Evolutionary conservation across 345 rosid species (phyloP).

Genomic region (Hibiscus syriacus): DNA sequence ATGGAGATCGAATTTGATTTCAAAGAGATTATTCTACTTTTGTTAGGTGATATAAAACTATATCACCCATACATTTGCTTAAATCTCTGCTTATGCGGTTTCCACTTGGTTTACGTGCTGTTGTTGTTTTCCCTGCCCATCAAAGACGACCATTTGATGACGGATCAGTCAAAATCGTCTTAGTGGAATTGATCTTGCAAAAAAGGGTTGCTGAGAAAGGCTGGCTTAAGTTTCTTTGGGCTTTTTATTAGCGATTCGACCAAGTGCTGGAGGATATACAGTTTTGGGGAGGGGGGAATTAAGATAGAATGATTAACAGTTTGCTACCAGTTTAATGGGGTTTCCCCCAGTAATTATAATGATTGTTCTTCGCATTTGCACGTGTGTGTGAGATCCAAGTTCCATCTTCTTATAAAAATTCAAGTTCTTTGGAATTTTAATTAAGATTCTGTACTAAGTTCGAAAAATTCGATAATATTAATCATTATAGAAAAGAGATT

Average conservation of each 20-base stretch:
- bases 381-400: not conserved
- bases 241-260: conserved; percentile 17
- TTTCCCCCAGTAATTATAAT: not conserved
- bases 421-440: too few relatives aligned
- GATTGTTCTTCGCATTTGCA: not conserved
- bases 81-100: conserved; percentile 9
- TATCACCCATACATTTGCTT: not conserved
- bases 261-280: not conserved
- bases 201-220: not conserved
- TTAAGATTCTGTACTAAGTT: too few relatives aligned
- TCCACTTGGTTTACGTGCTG: conserved; percentile 16
- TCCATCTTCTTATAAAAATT: not conserved
- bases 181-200: conserved; percentile 9
- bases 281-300: too few relatives aligned
- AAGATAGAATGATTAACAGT: not conserved
- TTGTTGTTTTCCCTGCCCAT: not conserved
- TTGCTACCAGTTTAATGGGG: too few relatives aligned
- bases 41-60: conserved; percentile 17
- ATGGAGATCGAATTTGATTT: not conserved
- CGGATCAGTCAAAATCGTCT: conserved; percentile 6
- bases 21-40: not conserved
- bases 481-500: too few relatives aligned
- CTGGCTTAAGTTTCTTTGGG: conserved; percentile 15
- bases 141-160: conserved; percentile 14
- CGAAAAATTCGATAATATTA: too few relatives aligned